These are phyloP conservation scores for Neospermospora avenae DNA, from an alignment of 2,329 filamentous ascomycete genomes.

Conservation along the genomic window DNA sequence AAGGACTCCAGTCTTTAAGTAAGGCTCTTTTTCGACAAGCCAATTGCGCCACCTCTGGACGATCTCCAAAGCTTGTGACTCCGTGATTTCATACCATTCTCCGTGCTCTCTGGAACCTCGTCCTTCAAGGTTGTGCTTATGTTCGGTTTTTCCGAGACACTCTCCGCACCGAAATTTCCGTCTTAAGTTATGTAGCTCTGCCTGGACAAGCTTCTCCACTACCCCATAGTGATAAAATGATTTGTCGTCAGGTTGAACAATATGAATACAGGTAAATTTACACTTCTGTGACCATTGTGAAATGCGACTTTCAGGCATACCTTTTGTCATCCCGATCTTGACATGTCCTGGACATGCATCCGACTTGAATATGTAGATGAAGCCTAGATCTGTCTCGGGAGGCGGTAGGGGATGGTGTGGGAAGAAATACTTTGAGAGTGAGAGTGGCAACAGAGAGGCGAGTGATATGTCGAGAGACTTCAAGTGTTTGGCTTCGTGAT, in stretches of 20 bases:
- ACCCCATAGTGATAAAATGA: conserved; percentile 6
- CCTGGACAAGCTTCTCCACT: conserved; percentile 10
- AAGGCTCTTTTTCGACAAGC: conserved; percentile 7
- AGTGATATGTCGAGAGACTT: not conserved
- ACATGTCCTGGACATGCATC: not conserved
- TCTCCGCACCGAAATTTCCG: conserved; percentile 3
- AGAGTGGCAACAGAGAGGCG: not conserved
- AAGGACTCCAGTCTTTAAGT: conserved; percentile 3
- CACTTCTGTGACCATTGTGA: conserved; percentile 5
- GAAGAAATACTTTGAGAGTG: not conserved
- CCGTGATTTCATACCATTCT: conserved; percentile 11
- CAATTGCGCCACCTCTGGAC: conserved; percentile 14
- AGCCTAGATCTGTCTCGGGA: conserved; percentile 1
- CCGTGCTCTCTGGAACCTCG: not conserved
- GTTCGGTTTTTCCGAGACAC: not conserved
- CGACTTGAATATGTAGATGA: conserved; percentile 12
- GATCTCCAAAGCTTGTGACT: conserved; percentile 5
- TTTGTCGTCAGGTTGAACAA: conserved; percentile 7
- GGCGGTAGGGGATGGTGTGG: not conserved
- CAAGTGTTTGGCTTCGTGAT: not conserved
- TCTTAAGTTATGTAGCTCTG: conserved; percentile 3
- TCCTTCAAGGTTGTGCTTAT: not conserved
- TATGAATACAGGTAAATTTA: conserved; percentile 2
- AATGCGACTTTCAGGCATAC: not conserved
- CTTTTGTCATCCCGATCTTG: conserved; percentile 15